Conservation (phyloP, 2,329 filamentous ascomycete species). For the Neurospora sp. region DNA sequence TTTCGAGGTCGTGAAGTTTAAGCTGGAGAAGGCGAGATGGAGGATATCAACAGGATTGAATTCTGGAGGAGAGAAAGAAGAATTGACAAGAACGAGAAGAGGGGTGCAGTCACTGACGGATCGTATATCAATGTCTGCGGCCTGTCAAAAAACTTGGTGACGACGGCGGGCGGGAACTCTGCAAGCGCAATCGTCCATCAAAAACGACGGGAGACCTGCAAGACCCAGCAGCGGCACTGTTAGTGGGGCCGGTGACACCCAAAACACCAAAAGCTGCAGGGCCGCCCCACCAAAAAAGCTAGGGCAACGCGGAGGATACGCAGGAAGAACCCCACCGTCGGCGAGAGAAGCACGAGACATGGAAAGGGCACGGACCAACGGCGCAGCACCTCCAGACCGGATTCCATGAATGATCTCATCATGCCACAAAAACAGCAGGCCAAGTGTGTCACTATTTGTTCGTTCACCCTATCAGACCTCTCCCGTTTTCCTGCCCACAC, state of each 20-base stretch:
- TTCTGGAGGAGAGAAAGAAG: neutral
- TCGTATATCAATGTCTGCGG: neutral
- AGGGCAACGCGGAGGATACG: neutral
- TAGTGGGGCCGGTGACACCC: neutral
- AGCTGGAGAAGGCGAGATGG: neutral
- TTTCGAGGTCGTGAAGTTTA: neutral
- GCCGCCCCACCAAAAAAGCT: neutral
- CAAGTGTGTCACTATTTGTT: neutral
- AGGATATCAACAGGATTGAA: neutral
- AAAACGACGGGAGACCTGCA: neutral
- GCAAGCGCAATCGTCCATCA: neutral
- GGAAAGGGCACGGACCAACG: constrained; percentile 4
- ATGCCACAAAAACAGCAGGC: constrained; percentile 14
- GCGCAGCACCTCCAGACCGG: neutral
- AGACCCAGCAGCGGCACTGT: neutral
- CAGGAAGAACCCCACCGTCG: neutral
- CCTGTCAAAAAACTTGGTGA: neutral
- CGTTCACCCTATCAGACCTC: neutral
- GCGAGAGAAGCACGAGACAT: neutral
- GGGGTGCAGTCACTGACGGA: neutral
- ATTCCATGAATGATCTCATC: constrained; percentile 20
- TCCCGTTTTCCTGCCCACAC: neutral
- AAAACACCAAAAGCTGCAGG: neutral
- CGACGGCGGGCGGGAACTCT: neutral
- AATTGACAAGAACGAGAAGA: neutral